These are phyloP conservation scores for Phoma sp. DNA, from an alignment of 2,329 filamentous ascomycete species.

Conservation along the genomic window DNA sequence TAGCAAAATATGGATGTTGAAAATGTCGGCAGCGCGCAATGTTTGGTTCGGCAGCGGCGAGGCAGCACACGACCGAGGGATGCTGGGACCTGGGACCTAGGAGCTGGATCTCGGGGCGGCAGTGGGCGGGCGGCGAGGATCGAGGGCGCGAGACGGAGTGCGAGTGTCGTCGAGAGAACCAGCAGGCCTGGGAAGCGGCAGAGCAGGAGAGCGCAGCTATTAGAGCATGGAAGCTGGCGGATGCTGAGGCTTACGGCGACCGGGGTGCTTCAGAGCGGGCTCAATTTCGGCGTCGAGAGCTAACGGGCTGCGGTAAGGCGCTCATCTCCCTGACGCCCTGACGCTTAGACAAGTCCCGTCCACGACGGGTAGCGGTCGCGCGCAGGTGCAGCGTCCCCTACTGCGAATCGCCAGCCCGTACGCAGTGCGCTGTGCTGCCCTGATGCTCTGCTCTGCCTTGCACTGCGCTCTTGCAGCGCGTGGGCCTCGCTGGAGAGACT, in stretches of 20 bases:
- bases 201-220: constrained; percentile 34
- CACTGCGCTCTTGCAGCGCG: background rate
- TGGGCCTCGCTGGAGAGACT: background rate
- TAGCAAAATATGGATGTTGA: constrained; percentile 28
- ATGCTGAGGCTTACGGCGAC: constrained; percentile 38
- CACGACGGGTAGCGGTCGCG: constrained; percentile 6
- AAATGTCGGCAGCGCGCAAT: background rate
- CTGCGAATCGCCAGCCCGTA: background rate
- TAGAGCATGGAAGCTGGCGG: constrained; percentile 41
- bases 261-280: constrained; percentile 13
- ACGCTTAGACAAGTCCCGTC: constrained; percentile 8
- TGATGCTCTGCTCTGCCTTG: background rate
- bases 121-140: constrained; percentile 3
- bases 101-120: background rate
- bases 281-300: constrained; percentile 28
- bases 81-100: constrained; percentile 19
- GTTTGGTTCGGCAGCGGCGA: constrained; percentile 21
- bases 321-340: constrained; percentile 27
- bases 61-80: constrained; percentile 31
- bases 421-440: background rate
- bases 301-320: constrained; percentile 19
- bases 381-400: background rate
- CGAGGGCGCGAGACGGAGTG: constrained; percentile 3
- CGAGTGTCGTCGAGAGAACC: constrained; percentile 10
- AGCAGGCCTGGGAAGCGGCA: constrained; percentile 24